phyloP scores from a whole-genome alignment of 345 rosid species.

The Geranium rotundifolium region DNA sequence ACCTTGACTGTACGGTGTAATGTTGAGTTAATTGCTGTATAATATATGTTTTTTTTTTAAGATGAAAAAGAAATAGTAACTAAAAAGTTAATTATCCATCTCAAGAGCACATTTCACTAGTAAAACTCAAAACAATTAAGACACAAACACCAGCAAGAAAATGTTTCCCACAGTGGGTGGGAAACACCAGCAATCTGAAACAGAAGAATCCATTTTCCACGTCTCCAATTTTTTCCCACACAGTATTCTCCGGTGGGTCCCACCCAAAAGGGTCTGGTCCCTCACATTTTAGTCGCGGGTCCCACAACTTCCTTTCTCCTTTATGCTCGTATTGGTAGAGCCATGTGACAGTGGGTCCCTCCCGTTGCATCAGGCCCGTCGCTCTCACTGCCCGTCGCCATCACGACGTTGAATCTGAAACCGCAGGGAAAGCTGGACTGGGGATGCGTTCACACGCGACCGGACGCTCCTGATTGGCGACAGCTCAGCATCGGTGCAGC shows the following conservation, averaged over 20 bases:
- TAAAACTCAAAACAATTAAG: too few species aligned
- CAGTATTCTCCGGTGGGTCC: background rate
- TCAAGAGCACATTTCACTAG: too few species aligned
- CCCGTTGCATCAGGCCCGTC: background rate
- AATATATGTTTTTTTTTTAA: too few species aligned
- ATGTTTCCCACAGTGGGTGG: too few species aligned
- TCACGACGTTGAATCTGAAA: background rate
- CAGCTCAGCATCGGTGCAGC: background rate
- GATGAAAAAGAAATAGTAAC: too few species aligned
- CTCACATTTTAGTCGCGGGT: background rate
- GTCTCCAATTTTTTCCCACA: too few species aligned
- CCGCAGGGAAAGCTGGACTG: background rate
- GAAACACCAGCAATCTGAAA: too few species aligned
- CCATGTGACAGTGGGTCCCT: background rate
- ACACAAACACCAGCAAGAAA: too few species aligned
- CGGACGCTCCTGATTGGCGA: background rate
- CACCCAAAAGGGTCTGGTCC: background rate
- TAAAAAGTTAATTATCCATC: too few species aligned
- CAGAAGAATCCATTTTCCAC: too few species aligned
- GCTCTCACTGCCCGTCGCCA: background rate
- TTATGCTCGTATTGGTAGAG: background rate
- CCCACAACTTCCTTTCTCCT: background rate
- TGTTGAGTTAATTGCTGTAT: too few species aligned
- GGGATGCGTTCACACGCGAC: background rate
- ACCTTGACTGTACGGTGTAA: too few species aligned